phyloP scores from a whole-genome alignment of 2,329 filamentous ascomycete species.

The Colletotrichum salicis region DNA sequence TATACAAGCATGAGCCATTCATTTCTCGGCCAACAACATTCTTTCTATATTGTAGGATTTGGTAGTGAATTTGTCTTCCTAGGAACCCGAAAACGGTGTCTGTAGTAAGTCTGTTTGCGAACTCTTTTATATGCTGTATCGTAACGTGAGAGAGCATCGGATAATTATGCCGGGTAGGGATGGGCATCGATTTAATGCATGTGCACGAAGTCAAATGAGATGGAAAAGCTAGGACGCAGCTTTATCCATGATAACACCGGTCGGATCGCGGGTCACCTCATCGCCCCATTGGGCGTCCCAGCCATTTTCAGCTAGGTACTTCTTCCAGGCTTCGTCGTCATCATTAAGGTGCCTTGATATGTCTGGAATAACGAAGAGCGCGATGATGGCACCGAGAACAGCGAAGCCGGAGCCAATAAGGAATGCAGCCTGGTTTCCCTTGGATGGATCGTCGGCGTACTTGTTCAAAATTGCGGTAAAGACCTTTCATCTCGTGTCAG shows the following conservation, averaged over 20 bases:
- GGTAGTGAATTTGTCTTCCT: no score
- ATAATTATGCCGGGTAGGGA: no score
- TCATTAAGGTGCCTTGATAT: conserved; percentile 42
- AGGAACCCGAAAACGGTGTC: no score
- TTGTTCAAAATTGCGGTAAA: conserved; percentile 62
- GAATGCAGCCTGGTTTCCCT: conserved; percentile 61
- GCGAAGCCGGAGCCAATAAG: conserved; percentile 62
- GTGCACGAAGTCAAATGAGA: not conserved
- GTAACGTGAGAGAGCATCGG: no score
- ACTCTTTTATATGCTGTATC: no score
- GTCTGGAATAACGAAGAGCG: conserved; percentile 56
- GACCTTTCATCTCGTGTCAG: conserved; percentile 40
- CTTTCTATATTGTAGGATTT: no score
- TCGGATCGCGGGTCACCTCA: conserved; percentile 41
- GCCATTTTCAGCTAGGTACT: conserved; percentile 42
- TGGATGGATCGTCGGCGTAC: conserved; percentile 49
- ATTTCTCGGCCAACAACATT: no score
- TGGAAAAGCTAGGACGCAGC: conserved; percentile 9
- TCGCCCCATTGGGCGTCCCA: conserved; percentile 45
- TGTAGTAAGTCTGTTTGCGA: no score
- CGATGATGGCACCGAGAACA: conserved; percentile 54
- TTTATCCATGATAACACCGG: conserved; percentile 21
- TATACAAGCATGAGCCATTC: no score
- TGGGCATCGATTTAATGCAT: not conserved
- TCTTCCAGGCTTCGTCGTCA: conserved; percentile 45